Base-by-base conservation (phyloP, 495 filamentous ascomycete genomes). In the Podospora appendiculata region DNA sequence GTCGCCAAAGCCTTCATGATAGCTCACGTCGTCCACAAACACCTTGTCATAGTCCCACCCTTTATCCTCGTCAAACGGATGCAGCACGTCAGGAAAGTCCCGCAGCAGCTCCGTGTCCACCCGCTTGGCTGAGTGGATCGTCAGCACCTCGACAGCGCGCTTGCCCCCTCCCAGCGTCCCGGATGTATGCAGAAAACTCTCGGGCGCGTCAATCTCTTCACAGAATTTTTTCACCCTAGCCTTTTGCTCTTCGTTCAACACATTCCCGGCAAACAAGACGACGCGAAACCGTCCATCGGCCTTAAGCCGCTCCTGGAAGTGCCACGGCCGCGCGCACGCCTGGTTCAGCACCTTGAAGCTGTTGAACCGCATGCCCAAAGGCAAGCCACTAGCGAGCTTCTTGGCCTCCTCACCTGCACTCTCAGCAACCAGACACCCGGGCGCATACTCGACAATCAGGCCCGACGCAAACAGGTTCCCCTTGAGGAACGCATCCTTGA, bases 1-100 rank as follows among this genome's bases (percentile, higher is more conserved):
- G 50, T 81, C 64, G 0, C 83, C 85, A 52, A 79, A 70, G 0
- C 75, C 78, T 50, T 84, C 76, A 60, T 85, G 78, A 54, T 79
- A 76, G 39, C 71, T 78, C 53, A 59, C 66, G 55, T 80, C 81
- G 59, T 89, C 86, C 16, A 77, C 82, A 62, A 80, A 87, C 11
- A 87, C 73, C 58, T 82, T 82, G 36, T 76, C 72, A 48, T 86
- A 87, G 53, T 84, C 83, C 70, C 82, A 85, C 10, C 84, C 84
- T 0, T 64, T 61, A 56, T 77, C 74, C 54, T 79, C 67, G 14
- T 79, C 75, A 48, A 74, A 80, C 7, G 79, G 72, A 58, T 82
- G 81, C 48, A 85, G 63, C 13, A 82, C 68, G 1, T 67, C 64
- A 1, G 81, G 83, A 10, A 87, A 72, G 47, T 85, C 79, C 42